A percentile compares a stretch with the other conserved stretches of the same genome.
Evolutionary conservation across 768 basidiomycete genomes (phyloP).

Genomic region (Gymnopilus junonius): DNA sequence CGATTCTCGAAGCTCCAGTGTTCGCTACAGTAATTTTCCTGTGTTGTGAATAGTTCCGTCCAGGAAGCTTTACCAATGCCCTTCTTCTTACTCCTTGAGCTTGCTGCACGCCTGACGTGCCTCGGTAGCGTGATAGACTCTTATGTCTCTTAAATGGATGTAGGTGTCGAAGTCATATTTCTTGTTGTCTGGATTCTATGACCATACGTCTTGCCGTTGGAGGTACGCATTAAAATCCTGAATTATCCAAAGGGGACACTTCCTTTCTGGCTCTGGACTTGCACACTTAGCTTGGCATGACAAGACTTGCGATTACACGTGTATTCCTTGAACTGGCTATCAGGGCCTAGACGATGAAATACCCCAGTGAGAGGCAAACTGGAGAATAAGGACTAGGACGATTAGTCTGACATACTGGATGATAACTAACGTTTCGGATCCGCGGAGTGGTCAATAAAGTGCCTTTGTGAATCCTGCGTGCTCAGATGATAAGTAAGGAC

Average conservation of each 20-base stretch:
- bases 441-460: background rate
- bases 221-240: background rate
- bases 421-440: background rate
- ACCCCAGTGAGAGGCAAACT: background rate
- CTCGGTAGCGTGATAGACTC: background rate
- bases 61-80: background rate
- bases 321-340: background rate
- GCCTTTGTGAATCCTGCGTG: background rate
- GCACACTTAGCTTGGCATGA: background rate
- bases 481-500: background rate
- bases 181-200: background rate
- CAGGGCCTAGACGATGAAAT: background rate
- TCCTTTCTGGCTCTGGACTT: background rate
- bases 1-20: background rate
- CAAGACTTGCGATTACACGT: background rate
- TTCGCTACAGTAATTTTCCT: too few relatives aligned
- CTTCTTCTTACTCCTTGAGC: background rate
- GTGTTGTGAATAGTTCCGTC: background rate
- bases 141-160: background rate
- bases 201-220: background rate
- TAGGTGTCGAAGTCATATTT: background rate
- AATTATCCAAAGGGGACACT: background rate
- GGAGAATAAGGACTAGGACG: background rate
- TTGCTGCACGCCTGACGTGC: background rate
- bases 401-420: background rate